Percentiles rank a stretch among this genome's conserved stretches.
phyloP scores from a whole-genome alignment of 2,329 filamentous ascomycete species.

The Pseudonectria foliicola region DNA sequence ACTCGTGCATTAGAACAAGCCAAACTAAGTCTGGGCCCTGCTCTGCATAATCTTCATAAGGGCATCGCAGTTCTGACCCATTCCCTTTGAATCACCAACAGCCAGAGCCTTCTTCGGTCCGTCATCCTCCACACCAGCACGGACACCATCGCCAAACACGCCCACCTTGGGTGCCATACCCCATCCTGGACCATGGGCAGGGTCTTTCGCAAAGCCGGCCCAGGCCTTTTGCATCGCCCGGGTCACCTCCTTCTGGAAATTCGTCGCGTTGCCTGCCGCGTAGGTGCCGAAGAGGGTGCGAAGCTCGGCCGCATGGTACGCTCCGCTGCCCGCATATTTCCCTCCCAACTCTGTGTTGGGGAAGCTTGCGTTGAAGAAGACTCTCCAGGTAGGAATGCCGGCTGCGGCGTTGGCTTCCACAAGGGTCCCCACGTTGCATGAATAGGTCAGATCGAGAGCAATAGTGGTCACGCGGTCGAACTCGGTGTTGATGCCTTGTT shows the following conservation, averaged over 20 bases:
- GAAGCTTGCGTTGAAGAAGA: conserved; percentile 42
- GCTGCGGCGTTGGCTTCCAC: conserved; percentile 24
- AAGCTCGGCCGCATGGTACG: conserved; percentile 41
- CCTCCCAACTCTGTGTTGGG: conserved; percentile 29
- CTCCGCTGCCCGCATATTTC: conserved; percentile 30
- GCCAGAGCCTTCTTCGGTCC: conserved; percentile 1
- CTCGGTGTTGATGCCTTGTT: conserved; percentile 8
- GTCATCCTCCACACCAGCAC: conserved; percentile 2
- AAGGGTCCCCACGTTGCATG: conserved; percentile 17
- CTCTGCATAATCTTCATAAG: too few relatives aligned
- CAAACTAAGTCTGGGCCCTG: too few relatives aligned
- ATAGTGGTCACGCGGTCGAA: conserved; percentile 13
- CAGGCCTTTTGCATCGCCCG: conserved; percentile 21
- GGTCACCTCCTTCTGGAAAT: conserved; percentile 14
- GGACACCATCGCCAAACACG: conserved; percentile 18
- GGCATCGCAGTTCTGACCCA: conserved; percentile 10
- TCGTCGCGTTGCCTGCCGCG: conserved; percentile 7
- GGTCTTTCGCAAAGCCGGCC: conserved; percentile 23
- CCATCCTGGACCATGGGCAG: conserved; percentile 19
- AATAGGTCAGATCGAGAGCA: conserved; percentile 14
- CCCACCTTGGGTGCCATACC: conserved; percentile 12
- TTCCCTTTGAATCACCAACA: background rate
- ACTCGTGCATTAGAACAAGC: too few relatives aligned
- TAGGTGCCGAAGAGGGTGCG: conserved; percentile 36
- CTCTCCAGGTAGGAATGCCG: conserved; percentile 36